Evolutionary conservation across 345 rosid species (phyloP).

Genomic region (Melastoma malabathricum): DNA sequence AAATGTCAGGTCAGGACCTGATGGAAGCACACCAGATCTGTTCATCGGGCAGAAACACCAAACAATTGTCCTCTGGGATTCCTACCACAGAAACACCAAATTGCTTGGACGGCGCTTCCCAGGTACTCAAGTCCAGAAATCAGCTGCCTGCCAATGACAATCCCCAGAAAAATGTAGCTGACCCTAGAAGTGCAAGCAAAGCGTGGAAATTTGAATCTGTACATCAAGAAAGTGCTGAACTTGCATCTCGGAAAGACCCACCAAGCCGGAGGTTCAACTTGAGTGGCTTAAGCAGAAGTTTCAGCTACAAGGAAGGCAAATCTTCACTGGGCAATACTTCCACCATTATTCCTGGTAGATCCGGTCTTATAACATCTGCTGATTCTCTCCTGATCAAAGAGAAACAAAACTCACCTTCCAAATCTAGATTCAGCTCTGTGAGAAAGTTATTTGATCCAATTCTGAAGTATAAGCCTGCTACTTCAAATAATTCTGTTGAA

Average conservation of each 20-base stretch:
- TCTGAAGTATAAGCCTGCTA: constrained; percentile 34
- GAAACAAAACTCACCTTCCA: constrained; percentile 18
- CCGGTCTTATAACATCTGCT: constrained; percentile 40
- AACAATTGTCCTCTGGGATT: too few relatives aligned
- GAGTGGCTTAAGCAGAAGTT: constrained; percentile 61
- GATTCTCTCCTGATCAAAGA: constrained; percentile 26
- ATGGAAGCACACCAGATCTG: constrained; percentile 14
- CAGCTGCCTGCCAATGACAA: constrained; percentile 2
- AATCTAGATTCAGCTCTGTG: constrained; percentile 57
- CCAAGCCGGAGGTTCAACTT: constrained; percentile 69
- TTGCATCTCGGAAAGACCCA: constrained; percentile 31
- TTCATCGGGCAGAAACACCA: constrained; percentile 10
- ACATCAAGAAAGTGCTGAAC: constrained; percentile 30
- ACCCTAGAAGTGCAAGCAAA: constrained; percentile 13
- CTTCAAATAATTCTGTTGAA: constrained; percentile 18
- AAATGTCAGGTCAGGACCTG: constrained; percentile 14
- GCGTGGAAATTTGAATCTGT: constrained; percentile 20
- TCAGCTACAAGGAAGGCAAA: constrained; percentile 58
- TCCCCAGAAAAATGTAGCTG: constrained; percentile 9
- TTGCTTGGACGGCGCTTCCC: constrained; percentile 8
- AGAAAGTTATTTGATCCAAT: constrained; percentile 62
- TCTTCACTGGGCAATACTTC: constrained; percentile 31
- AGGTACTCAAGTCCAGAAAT: background rate
- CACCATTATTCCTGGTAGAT: constrained; percentile 28
- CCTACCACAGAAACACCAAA: background rate